Evolutionary conservation across 805 yeast species (phyloP).

Genomic region (Pichia nakasei): DNA sequence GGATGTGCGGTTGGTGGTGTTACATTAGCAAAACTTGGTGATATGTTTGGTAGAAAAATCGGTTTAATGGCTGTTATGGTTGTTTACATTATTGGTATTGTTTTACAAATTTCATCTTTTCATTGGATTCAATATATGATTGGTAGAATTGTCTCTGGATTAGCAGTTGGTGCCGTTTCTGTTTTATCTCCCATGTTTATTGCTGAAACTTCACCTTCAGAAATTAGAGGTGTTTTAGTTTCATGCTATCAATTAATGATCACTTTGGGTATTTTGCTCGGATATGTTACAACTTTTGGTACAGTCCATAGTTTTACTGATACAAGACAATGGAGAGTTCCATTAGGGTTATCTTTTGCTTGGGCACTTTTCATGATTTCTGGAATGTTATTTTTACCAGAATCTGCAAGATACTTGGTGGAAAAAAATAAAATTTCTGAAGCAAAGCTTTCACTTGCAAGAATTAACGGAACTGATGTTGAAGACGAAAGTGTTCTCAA

Average conservation of each 20-base stretch:
- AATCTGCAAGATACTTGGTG: conserved; percentile 55
- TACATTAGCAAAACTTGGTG: conserved; percentile 45
- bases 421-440: conserved; percentile 38
- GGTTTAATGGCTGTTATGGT: conserved; percentile 44
- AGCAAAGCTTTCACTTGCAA: conserved; percentile 46
- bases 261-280: conserved; percentile 59
- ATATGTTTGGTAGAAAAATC: conserved; percentile 46
- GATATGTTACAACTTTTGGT: conserved; percentile 56
- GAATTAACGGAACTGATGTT: conserved; percentile 42
- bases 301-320: conserved; percentile 39
- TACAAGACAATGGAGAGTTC: conserved; percentile 56
- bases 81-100: conserved; percentile 49
- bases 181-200: conserved; percentile 48
- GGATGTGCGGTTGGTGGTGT: conserved; percentile 69
- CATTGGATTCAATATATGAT: conserved; percentile 53
- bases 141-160: conserved; percentile 49
- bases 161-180: conserved; percentile 44
- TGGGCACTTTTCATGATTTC: conserved; percentile 40
- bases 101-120: conserved; percentile 47
- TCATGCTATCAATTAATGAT: conserved; percentile 60
- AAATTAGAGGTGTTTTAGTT: conserved; percentile 59
- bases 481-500: conserved; percentile 45
- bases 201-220: conserved; percentile 59
- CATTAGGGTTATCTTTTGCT: conserved; percentile 39
- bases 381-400: conserved; percentile 54